Evolutionary conservation across 805 yeast species (phyloP).

Genomic region (Saccharomycopsis schoenii): DNA sequence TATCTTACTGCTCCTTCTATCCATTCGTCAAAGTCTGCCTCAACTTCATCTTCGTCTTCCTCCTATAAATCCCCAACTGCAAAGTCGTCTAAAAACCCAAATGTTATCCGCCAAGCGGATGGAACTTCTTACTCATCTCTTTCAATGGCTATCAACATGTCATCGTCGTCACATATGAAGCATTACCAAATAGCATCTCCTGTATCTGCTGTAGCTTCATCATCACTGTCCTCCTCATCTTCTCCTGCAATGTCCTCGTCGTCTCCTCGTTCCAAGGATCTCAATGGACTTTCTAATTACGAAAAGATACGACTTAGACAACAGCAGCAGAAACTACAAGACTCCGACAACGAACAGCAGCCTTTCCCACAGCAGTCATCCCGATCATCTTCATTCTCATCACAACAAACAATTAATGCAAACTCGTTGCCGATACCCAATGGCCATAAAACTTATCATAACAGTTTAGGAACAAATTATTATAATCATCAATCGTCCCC

Average conservation of each 20-base stretch:
- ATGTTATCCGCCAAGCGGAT: not conserved
- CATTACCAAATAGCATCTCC: constrained; percentile 1
- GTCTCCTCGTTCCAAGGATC: not conserved
- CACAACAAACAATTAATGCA: not conserved
- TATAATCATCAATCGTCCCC: not conserved
- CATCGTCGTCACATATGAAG: not conserved
- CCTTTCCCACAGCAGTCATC: not conserved
- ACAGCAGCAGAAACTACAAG: not conserved
- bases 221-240: not conserved
- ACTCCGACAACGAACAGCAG: not conserved
- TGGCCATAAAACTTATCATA: not conserved
- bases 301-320: not conserved
- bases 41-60: not conserved
- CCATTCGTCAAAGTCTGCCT: not conserved
- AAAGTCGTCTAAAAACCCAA: not conserved
- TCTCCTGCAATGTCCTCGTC: not conserved
- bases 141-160: not conserved
- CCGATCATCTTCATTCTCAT: not conserved
- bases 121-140: not conserved
- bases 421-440: not conserved
- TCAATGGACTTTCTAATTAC: not conserved
- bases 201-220: not conserved
- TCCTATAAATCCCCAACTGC: not conserved
- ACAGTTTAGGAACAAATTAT: not conserved
- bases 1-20: not conserved